Conservation (phyloP, 2,329 filamentous ascomycete species). For the Passalora sequoiae region DNA sequence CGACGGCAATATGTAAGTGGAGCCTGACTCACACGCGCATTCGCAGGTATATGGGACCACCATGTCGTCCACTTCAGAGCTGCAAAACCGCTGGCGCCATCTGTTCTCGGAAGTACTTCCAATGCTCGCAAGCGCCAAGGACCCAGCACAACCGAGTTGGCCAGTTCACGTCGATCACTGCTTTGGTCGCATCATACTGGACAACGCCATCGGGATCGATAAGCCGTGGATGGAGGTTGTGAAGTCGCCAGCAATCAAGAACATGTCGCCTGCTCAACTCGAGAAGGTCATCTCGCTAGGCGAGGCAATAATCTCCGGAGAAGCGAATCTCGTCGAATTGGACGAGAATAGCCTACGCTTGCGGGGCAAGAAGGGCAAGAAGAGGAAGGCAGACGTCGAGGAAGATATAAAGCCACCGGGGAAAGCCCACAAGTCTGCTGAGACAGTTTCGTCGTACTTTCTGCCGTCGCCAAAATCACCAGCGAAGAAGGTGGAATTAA, state of each 20-base stretch:
- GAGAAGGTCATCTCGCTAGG: conserved; percentile 37
- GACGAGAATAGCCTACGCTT: conserved; percentile 39
- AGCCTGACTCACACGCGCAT: not conserved
- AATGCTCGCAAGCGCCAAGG: conserved; percentile 26
- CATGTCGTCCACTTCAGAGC: conserved; percentile 11
- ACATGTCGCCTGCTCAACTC: conserved; percentile 41
- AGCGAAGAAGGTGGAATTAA: not conserved
- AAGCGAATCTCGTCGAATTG: conserved; percentile 36
- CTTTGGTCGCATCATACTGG: conserved; percentile 44
- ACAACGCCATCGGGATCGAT: conserved; percentile 38
- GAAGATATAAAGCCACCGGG: conserved; percentile 16
- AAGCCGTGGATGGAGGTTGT: conserved; percentile 42
- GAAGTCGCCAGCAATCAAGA: conserved; percentile 40
- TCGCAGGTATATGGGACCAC: not conserved
- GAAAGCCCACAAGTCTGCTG: conserved; percentile 17
- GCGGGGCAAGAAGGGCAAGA: conserved; percentile 34
- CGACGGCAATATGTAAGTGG: not conserved
- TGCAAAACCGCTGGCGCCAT: conserved; percentile 25
- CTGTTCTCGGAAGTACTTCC: conserved; percentile 30
- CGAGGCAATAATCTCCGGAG: conserved; percentile 35
- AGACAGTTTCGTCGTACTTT: conserved; percentile 30
- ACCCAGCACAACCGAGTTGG: conserved; percentile 37
- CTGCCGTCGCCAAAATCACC: conserved; percentile 23
- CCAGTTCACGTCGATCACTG: conserved; percentile 43
- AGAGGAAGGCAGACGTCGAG: conserved; percentile 14